phyloP scores from a whole-genome alignment of 805 yeast species.

The Sungouiella thailandica region DNA sequence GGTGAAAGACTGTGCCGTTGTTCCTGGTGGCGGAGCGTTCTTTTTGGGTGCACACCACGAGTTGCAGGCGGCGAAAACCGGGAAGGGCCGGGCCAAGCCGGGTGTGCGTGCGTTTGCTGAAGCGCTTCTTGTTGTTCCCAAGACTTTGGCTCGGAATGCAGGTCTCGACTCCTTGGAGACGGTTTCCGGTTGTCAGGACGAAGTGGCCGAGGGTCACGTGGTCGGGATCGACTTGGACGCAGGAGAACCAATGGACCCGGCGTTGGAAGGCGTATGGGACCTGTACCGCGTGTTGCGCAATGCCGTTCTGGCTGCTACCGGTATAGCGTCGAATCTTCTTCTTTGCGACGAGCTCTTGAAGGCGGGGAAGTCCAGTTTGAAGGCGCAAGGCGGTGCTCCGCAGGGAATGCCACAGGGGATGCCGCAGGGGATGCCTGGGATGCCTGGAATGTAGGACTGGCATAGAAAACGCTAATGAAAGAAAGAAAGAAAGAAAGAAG shows the following conservation, averaged over 20 bases:
- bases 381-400: slow-evolving; percentile 37
- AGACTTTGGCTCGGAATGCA: slow-evolving; percentile 85
- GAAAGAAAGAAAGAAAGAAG: no score
- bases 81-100: slow-evolving; percentile 81
- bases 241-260: slow-evolving; percentile 96
- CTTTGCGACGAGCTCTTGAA: slow-evolving; percentile 93
- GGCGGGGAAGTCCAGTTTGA: slow-evolving; percentile 93
- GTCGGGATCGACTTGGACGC: slow-evolving; percentile 88
- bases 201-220: slow-evolving; percentile 68
- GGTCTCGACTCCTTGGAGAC: slow-evolving; percentile 93
- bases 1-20: slow-evolving; percentile 73
- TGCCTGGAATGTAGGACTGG: slow-evolving; percentile 17
- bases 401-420: slow-evolving; percentile 15
- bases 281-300: slow-evolving; percentile 91
- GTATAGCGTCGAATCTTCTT: slow-evolving; percentile 86
- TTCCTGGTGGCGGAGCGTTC: slow-evolving; percentile 98
- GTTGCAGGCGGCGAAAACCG: slow-evolving; percentile 46
- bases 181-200: slow-evolving; percentile 84
- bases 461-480: no score
- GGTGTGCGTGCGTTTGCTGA: slow-evolving; percentile 95
- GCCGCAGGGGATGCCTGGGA: slow-evolving; percentile 18
- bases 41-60: slow-evolving; percentile 77
- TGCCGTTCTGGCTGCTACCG: slow-evolving; percentile 87
- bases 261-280: slow-evolving; percentile 94
- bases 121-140: slow-evolving; percentile 85